These are phyloP conservation scores for Galeopsis tetrahit DNA, from an alignment of 257 asterid genomes.

Conservation along the genomic window DNA sequence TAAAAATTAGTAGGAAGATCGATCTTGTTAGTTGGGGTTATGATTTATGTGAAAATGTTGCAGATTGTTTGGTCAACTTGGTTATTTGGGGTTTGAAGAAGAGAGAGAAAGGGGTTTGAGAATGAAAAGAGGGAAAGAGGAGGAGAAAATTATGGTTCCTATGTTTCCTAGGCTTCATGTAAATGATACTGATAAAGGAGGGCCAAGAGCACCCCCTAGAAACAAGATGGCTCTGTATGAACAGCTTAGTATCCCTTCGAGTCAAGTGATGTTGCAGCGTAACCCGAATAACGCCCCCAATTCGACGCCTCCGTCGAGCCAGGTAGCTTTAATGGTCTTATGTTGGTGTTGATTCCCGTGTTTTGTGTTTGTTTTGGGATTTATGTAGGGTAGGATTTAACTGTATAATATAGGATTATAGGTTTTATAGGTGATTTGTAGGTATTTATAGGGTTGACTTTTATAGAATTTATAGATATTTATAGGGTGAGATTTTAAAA, in stretches of 20 bases:
- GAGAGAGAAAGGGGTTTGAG: conserved; percentile 23
- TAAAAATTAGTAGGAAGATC: conserved; percentile 4
- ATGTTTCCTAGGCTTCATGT: conserved; percentile 97
- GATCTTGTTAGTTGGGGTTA: conserved; percentile 19
- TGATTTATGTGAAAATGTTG: conserved; percentile 24
- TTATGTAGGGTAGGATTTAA: too few relatives aligned
- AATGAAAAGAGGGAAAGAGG: conserved; percentile 81
- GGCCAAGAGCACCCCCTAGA: conserved; percentile 99
- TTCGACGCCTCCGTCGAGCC: conserved; percentile 49
- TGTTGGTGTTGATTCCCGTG: background rate
- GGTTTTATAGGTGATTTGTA: too few relatives aligned
- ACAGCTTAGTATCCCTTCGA: conserved; percentile 86
- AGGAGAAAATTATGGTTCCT: conserved; percentile 75
- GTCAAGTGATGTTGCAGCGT: conserved; percentile 34
- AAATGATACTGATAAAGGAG: conserved; percentile 88
- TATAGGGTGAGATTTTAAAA: too few relatives aligned
- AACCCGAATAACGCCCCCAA: conserved; percentile 33
- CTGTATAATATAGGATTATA: too few relatives aligned
- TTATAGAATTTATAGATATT: too few relatives aligned
- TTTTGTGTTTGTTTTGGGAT: too few relatives aligned
- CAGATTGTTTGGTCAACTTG: conserved; percentile 4
- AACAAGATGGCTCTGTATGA: conserved; percentile 98
- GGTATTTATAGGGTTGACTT: too few relatives aligned
- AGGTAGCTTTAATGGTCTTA: conserved; percentile 46
- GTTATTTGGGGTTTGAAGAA: conserved; percentile 6